phyloP scores from a whole-genome alignment of 441 rosid species.

The Eutrema salsugineum region DNA sequence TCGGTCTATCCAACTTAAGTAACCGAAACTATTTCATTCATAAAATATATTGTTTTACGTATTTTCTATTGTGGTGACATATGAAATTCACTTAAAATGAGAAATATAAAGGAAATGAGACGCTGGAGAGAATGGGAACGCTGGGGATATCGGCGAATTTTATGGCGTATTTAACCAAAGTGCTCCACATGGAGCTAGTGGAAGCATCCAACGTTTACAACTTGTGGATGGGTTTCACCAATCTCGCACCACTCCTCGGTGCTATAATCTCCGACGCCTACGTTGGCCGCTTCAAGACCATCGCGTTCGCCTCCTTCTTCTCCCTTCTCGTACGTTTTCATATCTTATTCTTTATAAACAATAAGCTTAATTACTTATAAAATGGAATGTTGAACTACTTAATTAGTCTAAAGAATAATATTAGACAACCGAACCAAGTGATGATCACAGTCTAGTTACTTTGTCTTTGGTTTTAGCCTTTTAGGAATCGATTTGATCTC shows the following conservation, averaged over 20 bases:
- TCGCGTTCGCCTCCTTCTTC: slow-evolving; percentile 50
- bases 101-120: slow-evolving; percentile 53
- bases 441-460: background rate
- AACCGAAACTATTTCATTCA: background rate
- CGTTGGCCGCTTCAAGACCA: slow-evolving; percentile 54
- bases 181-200: slow-evolving; percentile 50
- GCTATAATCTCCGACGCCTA: slow-evolving; percentile 60
- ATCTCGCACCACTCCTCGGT: slow-evolving; percentile 55
- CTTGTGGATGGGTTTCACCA: slow-evolving; percentile 56
- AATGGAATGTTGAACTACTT: background rate
- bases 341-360: background rate
- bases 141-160: slow-evolving; percentile 57
- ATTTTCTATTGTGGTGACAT: background rate
- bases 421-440: background rate
- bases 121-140: slow-evolving; percentile 66
- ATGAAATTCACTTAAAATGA: background rate
- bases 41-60: background rate
- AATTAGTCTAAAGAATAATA: background rate
- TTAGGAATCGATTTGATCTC: background rate
- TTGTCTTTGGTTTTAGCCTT: background rate
- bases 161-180: slow-evolving; percentile 50
- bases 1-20: background rate
- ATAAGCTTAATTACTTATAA: background rate
- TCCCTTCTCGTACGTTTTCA: slow-evolving; percentile 42
- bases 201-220: slow-evolving; percentile 44